Percentiles rank a stretch among this genome's conserved stretches.
These are phyloP conservation scores for Pseudoneurospora amorphoporcata DNA, from an alignment of 495 filamentous ascomycete species.

Conservation along the genomic window DNA sequence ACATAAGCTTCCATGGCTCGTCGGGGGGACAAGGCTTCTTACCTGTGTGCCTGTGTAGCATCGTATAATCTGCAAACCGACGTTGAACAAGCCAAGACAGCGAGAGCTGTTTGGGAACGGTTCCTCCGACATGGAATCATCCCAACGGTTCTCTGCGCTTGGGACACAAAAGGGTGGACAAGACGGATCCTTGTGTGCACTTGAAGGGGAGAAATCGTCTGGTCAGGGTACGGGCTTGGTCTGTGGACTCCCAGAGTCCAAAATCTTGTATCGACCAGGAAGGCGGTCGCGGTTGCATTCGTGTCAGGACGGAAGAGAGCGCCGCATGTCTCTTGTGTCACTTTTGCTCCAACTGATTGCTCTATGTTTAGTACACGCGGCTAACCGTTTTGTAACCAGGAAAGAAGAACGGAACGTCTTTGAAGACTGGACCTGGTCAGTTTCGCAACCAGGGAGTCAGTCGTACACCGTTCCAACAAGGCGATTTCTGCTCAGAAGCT, in stretches of 20 bases:
- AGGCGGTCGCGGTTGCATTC: conserved; percentile 2
- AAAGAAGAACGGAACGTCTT: background rate
- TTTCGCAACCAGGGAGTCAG: background rate
- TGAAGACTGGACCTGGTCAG: background rate
- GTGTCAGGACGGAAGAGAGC: conserved; percentile 5
- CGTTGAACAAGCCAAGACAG: background rate
- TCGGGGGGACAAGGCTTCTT: background rate
- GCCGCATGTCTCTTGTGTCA: conserved; percentile 2
- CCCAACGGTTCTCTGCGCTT: background rate
- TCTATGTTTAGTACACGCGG: background rate
- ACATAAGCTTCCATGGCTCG: background rate
- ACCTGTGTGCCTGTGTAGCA: background rate
- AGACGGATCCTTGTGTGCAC: background rate
- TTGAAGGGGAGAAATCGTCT: conserved; percentile 1
- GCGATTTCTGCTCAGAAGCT: background rate
- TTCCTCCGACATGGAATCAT: background rate
- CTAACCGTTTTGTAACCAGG: background rate
- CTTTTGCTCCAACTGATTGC: background rate
- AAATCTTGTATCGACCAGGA: conserved; percentile 2
- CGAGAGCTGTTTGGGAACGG: background rate
- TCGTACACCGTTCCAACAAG: background rate
- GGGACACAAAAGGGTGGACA: background rate
- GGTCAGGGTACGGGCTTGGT: conserved; percentile 1
- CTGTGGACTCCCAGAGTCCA: background rate
- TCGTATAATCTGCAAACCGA: background rate